Evolutionary conservation across 2,329 filamentous ascomycete genomes (phyloP), one percentile per base, ranked within the genome.

Genomic region (Nectriaceae sp.): DNA sequence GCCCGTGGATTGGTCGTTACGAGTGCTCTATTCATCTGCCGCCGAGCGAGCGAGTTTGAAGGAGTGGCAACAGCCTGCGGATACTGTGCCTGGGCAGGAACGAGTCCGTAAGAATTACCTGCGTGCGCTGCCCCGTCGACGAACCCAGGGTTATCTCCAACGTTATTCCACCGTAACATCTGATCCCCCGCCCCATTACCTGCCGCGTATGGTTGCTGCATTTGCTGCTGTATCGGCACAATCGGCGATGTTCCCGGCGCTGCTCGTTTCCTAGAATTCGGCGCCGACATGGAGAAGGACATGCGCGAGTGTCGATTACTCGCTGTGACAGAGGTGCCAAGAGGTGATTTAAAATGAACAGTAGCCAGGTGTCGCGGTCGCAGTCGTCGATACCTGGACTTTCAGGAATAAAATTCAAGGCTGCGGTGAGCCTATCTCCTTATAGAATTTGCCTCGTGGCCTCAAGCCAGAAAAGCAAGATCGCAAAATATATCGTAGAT

Each of bases 211-310:
- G 71, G 65, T 53, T 73, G 73, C 48, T 79, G 78, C 63, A 79
- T 70, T 55, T 74, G 74, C 33, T 77, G 74, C 52, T 75, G 74
- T 42, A 75, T 65, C 26, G 83, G 80, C 19, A 79, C 72, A 55
- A 81, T 72, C n/a, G 89, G 86, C 31, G 83, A 79, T 53, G 85
- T 75, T 65, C 87, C 88, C 47, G 89, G 86, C 40, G 89, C 88
- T 58, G 87, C 77, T 67, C 89, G 80, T 75, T 94, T 94, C 69
- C 88, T 73, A 18, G 78, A 67, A 54, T 80, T 81, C 39, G 73
- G 70, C 24, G 71, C 63, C 48, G 79, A 75, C 77, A 80, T 79
- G 52, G 53, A 48, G 36, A 35, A 35, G 43, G 36, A 26, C 6
- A 36, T 42, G 31, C 24, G 21, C 21, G 16, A 18, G 33, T 6